Evolutionary conservation across 345 rosid genomes (phyloP), one percentile per base, ranked within the genome.

Genomic region (Syzygium aromaticum): DNA sequence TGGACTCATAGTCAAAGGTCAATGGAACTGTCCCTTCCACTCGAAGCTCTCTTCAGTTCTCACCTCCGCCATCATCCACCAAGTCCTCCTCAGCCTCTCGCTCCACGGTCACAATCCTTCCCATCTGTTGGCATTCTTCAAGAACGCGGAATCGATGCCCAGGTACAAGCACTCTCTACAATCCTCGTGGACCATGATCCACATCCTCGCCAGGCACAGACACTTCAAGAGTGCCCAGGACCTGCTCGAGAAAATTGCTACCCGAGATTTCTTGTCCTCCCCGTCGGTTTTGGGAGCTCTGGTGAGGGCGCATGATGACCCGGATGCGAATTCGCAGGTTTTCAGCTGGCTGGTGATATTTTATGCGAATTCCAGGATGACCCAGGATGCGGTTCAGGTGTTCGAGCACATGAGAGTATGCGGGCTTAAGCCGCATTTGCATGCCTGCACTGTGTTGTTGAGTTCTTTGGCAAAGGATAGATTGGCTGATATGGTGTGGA

Each of bases 371-470:
- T 93, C 89, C 23, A 90, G 93, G 64, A 94, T 91, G 98, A 91
- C 93, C 89, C 93, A 90, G 27, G 98, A 96, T 84, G 94, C 98
- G 3, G 61, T 95, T 54, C 94, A 87, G 88, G 99, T 97, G 83
- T 96, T 97, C 89, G 97, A 96, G 89, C 94, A 92, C 13, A 94
- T 97, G 91, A 90, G 92, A 85, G 84, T 77, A 23, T 90, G 85
- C 61, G 94, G 93, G 51, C 90, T 96, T 52, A 90, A 86, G 59
- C 98, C 98, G 28, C 98, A 97, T 91, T 89, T 94, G 91, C 98
- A 93, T 88, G 98, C 98, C 87, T 97, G 98, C 91, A 94, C 97
- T n/a, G 99, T 95, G 90, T 77, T 97, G 49, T 89, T 97, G 85
- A 96, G 92, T 88, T 90, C 90, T 40, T 88, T 96, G 89, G 98